These are phyloP conservation scores for Claviceps capensis DNA, from an alignment of 2,329 filamentous ascomycete genomes.

Conservation along the genomic window DNA sequence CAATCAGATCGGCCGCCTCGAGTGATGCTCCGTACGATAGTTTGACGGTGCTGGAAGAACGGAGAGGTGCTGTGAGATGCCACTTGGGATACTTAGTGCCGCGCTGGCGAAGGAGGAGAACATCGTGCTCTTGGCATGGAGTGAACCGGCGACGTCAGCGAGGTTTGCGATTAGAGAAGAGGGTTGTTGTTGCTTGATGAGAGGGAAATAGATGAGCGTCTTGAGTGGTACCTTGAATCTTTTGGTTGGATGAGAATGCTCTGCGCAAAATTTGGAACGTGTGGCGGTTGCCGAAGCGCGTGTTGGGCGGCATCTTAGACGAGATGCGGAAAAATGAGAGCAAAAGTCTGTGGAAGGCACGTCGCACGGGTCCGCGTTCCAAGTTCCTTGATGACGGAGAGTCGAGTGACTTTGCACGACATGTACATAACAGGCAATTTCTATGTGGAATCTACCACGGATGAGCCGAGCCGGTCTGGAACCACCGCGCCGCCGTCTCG, in stretches of 20 bases:
- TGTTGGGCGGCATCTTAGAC: background rate
- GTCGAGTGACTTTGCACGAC: no score
- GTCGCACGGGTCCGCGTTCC: background rate
- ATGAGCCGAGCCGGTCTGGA: no score
- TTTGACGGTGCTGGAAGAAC: slow-evolving; percentile 16
- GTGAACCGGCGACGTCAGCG: background rate
- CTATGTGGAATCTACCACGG: no score
- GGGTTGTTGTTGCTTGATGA: background rate
- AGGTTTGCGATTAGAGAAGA: background rate
- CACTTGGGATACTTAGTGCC: slow-evolving; percentile 22
- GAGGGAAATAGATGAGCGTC: background rate
- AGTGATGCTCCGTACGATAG: slow-evolving; percentile 33
- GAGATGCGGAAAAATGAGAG: background rate
- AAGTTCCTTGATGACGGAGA: no score
- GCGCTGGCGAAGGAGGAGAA: slow-evolving; percentile 26
- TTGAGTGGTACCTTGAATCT: slow-evolving; percentile 12
- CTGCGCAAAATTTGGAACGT: background rate
- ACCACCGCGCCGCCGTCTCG: no score
- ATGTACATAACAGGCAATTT: no score
- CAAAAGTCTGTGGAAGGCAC: background rate
- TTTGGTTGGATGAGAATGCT: slow-evolving; percentile 15
- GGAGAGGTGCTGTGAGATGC: slow-evolving; percentile 24
- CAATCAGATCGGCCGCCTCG: slow-evolving; percentile 46
- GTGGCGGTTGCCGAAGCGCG: background rate
- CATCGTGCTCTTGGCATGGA: slow-evolving; percentile 22